These are phyloP conservation scores for Mycena sanguinolenta DNA, from an alignment of 768 basidiomycete genomes.

Conservation along the genomic window DNA sequence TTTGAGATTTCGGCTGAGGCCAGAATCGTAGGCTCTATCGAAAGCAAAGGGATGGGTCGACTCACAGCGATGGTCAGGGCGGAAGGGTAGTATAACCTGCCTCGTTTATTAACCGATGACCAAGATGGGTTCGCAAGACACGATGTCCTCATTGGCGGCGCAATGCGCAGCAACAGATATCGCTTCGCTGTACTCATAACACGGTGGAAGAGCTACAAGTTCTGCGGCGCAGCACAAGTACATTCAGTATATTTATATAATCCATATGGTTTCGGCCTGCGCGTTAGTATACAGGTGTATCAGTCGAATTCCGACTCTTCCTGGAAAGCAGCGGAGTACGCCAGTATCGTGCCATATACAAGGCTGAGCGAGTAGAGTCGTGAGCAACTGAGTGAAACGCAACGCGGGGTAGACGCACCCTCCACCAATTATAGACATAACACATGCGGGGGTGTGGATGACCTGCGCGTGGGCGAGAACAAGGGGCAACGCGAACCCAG, in stretches of 20 bases:
- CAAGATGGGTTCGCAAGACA: background rate
- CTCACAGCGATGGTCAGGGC: constrained; percentile 53
- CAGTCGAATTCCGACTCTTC: constrained; percentile 87
- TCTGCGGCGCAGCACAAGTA: constrained; percentile 33
- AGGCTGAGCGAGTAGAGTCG: constrained; percentile 56
- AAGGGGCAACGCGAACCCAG: constrained; percentile 93
- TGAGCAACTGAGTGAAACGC: background rate
- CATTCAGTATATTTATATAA: constrained; percentile 34
- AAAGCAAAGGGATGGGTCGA: constrained; percentile 54
- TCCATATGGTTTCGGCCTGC: constrained; percentile 22
- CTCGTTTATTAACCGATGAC: too few species aligned
- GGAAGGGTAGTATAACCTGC: constrained; percentile 34
- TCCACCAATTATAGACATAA: constrained; percentile 96
- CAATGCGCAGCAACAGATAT: background rate
- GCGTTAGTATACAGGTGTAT: constrained; percentile 34
- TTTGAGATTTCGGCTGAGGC: constrained; percentile 68
- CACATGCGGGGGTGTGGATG: constrained; percentile 86
- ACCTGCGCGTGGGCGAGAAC: constrained; percentile 93
- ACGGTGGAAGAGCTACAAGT: background rate
- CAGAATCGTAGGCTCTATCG: constrained; percentile 48
- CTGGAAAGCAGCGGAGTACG: constrained; percentile 88
- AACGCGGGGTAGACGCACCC: constrained; percentile 64
- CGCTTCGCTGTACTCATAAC: background rate
- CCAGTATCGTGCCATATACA: constrained; percentile 92
- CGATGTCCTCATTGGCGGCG: constrained; percentile 10